Evolutionary conservation across 2,329 filamentous ascomycete species (phyloP).

Genomic region (Colletotrichum tanaceti): DNA sequence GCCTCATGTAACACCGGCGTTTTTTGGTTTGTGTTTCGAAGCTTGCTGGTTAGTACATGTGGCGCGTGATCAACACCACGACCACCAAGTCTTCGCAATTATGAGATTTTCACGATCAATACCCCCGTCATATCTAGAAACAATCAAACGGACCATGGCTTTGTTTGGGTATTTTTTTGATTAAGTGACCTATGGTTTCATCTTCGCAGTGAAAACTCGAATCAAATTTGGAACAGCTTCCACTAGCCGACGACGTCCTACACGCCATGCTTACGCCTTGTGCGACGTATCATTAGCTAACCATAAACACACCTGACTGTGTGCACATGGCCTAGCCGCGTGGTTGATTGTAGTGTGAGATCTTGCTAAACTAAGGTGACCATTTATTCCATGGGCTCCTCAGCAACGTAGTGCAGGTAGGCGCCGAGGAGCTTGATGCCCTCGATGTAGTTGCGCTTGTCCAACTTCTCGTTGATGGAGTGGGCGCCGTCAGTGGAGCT

Average conservation of each 20-base stretch:
- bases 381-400: constrained; percentile 73
- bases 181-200: constrained; percentile 19
- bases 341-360: background rate
- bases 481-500: constrained; percentile 96
- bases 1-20: constrained; percentile 15
- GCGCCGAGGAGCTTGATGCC: constrained; percentile 95
- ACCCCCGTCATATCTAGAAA: constrained; percentile 26
- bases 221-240: constrained; percentile 3
- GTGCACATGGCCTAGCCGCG: background rate
- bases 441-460: constrained; percentile 97
- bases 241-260: background rate
- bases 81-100: constrained; percentile 10
- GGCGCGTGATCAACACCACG: constrained; percentile 3
- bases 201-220: background rate
- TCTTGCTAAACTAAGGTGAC: background rate
- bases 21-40: no score
- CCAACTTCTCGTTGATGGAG: constrained; percentile 98
- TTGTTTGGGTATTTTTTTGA: constrained; percentile 38
- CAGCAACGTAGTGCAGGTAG: constrained; percentile 95
- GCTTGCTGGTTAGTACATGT: background rate
- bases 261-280: background rate
- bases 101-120: constrained; percentile 20
- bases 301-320: background rate
- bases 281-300: constrained; percentile 2
- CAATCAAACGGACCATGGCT: constrained; percentile 10